Evolutionary conservation across 106 monocot genomes (phyloP).

Genomic region (Vanilla planifolia): DNA sequence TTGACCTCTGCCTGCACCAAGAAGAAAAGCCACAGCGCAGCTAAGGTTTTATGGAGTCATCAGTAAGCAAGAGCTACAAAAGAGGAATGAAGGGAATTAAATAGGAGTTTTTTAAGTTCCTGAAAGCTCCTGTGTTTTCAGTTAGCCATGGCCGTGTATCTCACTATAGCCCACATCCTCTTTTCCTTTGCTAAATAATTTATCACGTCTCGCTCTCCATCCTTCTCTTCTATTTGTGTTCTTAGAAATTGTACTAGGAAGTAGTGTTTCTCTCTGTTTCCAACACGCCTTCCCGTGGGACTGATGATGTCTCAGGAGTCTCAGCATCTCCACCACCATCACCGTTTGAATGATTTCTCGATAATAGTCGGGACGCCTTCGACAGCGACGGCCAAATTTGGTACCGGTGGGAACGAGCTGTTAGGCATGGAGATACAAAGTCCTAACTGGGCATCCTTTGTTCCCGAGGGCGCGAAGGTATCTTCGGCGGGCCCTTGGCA

Average conservation of each 20-base stretch:
- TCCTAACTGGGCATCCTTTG: not conserved
- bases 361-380: conserved; percentile 2
- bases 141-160: not conserved
- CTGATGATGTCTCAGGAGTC: conserved; percentile 6
- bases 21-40: not conserved
- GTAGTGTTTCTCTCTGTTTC: no score
- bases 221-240: not conserved
- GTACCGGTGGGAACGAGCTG: conserved; percentile 1
- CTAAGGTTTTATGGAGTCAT: no score
- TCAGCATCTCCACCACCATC: not conserved
- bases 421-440: conserved; percentile 11
- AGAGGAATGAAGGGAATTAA: not conserved
- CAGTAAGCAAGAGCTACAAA: not conserved
- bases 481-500: not conserved
- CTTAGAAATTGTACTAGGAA: not conserved
- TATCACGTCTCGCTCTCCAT: not conserved
- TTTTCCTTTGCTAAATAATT: not conserved
- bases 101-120: not conserved
- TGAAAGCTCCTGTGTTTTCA: not conserved
- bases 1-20: conserved; percentile 3
- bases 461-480: not conserved
- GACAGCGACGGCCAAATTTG: conserved; percentile 5
- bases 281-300: not conserved
- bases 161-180: not conserved
- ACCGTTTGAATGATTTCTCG: conserved; percentile 10